Base-by-base conservation (phyloP, 2,329 filamentous ascomycete species). In the Fusarium stilboides region DNA sequence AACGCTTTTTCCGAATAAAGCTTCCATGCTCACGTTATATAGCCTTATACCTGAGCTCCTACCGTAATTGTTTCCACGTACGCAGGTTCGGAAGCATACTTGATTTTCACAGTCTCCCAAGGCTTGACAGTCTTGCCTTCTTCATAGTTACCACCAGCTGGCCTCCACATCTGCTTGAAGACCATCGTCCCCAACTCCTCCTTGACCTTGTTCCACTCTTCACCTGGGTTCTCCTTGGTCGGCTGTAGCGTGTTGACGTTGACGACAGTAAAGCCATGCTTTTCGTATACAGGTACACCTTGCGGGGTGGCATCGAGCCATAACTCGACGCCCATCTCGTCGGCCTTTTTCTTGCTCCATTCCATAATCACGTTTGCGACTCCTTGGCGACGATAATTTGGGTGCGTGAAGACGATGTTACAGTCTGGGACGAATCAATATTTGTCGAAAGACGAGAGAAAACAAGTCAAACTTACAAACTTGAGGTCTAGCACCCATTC, bases 261-360 rank as follows among this genome's bases (percentile, higher is more conserved):
- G 28, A 71, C 62, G 1, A 73, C 52, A 1, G 56, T 51, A 54
- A 74, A 72, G 8, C 70, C 69, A n/a, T 74, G 71, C 40, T 69
- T 74, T 22, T 66, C 37, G 31, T 74, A 74, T 5, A 73, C 65
- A 4, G 70, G 66, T 0, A 73, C 64, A 0, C 71, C 71, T 4
- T 63, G 65, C 22, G 71, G 58, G 8, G 70, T 73, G 1, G 71
- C 65, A 42, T 73, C 71, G 0, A 73, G 51, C 71, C 71, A 74
- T 22, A 74, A 68, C 28, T 74, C 71, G 4, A 72, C 64, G 1
- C 69, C 71, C 71, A 73, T 64, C 39, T 73, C 68, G 15, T 73
- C 71, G 17, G 71, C 71, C 12, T 71, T 73, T 17, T 70, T 42
- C 28, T 64, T 74, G 19, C 71, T 71, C 71, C 71, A 74, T 22